A percentile compares a stretch with the other conserved stretches of the same genome.
phyloP scores from a whole-genome alignment of 2,329 filamentous ascomycete species.

The Biscogniauxia mediterranea region DNA sequence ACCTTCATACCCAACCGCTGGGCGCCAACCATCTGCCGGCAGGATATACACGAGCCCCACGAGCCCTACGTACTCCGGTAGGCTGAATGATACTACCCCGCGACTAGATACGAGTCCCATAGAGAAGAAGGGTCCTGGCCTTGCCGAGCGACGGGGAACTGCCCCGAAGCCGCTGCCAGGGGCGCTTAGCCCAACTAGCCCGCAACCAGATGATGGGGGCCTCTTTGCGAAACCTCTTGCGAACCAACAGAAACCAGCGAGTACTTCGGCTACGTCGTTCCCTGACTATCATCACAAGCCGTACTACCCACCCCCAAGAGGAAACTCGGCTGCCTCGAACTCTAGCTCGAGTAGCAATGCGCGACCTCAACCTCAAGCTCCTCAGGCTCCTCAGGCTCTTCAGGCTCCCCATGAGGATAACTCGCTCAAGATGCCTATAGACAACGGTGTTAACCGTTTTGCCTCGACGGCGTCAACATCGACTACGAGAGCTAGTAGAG shows the following conservation, averaged over 20 bases:
- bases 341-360: constrained; percentile 35
- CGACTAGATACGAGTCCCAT: constrained; percentile 55
- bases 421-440: constrained; percentile 39
- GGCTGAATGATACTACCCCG: constrained; percentile 50
- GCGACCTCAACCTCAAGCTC: constrained; percentile 22
- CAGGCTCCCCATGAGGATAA: constrained; percentile 23
- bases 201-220: constrained; percentile 72
- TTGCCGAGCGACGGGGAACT: constrained; percentile 82
- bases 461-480: constrained; percentile 88
- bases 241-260: constrained; percentile 41
- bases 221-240: constrained; percentile 69
- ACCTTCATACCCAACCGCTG: constrained; percentile 45
- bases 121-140: constrained; percentile 58
- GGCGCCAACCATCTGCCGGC: constrained; percentile 33
- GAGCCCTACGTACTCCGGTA: constrained; percentile 32
- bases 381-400: too few species aligned
- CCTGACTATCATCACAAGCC: constrained; percentile 55
- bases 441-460: constrained; percentile 59
- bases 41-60: constrained; percentile 36
- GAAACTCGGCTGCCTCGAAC: constrained; percentile 30
- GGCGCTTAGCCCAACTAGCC: constrained; percentile 67
- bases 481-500: constrained; percentile 86
- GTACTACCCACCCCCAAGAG: constrained; percentile 59
- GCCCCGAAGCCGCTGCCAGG: constrained; percentile 73
- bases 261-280: constrained; percentile 42